Base-by-base conservation (phyloP, 805 yeast genomes). In the Starmerella apis region DNA sequence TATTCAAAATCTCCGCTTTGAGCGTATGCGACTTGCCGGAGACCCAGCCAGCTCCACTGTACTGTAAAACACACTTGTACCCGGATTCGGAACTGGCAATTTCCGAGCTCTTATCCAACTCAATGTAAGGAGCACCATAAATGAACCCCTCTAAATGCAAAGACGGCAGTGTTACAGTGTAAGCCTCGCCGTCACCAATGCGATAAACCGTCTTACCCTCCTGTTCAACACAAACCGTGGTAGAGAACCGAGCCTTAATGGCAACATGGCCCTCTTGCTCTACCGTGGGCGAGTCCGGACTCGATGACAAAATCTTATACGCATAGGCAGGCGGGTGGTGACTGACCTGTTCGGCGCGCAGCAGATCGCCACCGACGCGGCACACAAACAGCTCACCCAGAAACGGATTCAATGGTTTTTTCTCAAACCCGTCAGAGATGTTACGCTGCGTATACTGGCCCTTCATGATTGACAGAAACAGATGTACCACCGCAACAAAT, bases 321-420 rank as follows among this genome's bases (percentile, higher is more conserved):
- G 92, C 96, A n/a, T 97, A 88, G 31, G 84, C 81, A 23, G 98
- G 97, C 16, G 98, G 98, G 66, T 92, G 98, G 69, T 92, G 98
- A 54, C 88, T 80, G 13, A 92, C 96, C 68, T 92, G 98, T 68
- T 92, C 98, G 56, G 88, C 78, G 48, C 86, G 69, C 62, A 90
- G 71, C 11, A 79, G 68, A 23, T 95, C 84, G 54, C 85, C 94
- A 56, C 79, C 86, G 95, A 96, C 87, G 61, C 82, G 80, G 43
- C 96, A 97, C 33, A 86, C 83, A 61, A 88, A 92, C 45, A 87
- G 72, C 70, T 92, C 98, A 50, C 98, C 98, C 56, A 92, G 71
- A 62, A 92, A 90, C 41, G 98, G 98, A 65, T 92, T 92, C 65
- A 92, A 72, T 8, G 98, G 97, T 69, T 92, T 92, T 76, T 92